Evolutionary conservation across 805 yeast genomes (phyloP), one percentile per base, ranked within the genome.

Genomic region (Wickerhamomyces ciferrii): DNA sequence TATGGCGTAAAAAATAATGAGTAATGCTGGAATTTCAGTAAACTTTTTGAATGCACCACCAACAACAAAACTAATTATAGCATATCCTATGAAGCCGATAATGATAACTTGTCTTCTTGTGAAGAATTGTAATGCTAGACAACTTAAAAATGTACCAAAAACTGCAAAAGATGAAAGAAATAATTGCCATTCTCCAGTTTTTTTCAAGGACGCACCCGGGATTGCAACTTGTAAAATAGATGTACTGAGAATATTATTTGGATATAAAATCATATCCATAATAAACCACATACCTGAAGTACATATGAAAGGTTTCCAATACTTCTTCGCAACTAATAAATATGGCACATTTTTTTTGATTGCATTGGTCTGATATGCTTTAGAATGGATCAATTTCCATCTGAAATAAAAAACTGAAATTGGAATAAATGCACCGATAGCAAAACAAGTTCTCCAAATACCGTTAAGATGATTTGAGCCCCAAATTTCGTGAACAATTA

Each of bases 181-280:
- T 43, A 49, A 39, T 38, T 47, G 48, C 50, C 48, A 47, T 29
- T 49, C 53, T 27, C 50, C 50, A 5, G 44, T 39, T 41, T 31
- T 47, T 36, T 41, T 47, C 21, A 49, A 7, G 3, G 52, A 51
- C 4, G 60, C 50, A 5, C 62, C 62, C 18, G 68, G 65, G 53
- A 72, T 65, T 34, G 76, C 73, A 42, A 67, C 66, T 23, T 71
- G 49, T 42, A 77, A 69, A 50, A 80, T 76, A 39, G 75, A 69
- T 23, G 67, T 64, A 20, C 78, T 71, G 64, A 79, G 79, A 25
- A 82, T 73, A 66, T 83, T 81, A 62, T 79, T 79, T 41, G 86
- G 85, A 60, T 81, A 81, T 49, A 81, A 75, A 54, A 79, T 81
- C 49, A 81, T 79, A 65, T 81, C 86, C 59, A 78, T 77, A 53